Evolutionary conservation across 1,284 basidiomycete genomes (phyloP), one percentile per base, ranked within the genome.

Genomic region (Termitomyces sp.): DNA sequence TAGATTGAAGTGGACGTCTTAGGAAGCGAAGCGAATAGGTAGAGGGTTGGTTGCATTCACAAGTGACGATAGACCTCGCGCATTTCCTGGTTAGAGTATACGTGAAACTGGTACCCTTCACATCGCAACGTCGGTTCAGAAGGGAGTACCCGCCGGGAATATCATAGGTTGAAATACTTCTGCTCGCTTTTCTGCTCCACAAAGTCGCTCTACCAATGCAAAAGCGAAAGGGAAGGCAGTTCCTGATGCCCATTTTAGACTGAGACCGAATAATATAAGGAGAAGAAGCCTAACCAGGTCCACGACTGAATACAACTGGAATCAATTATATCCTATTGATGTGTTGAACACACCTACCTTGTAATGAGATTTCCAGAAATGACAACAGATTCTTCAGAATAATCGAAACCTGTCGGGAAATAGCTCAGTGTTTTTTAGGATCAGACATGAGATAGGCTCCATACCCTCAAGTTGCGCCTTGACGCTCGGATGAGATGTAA

Each of bases 401-500:
- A 94, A 0, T 83, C 78, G 59, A 88, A 94, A 6, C 74, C 89
- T 91, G 19, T 26, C 10, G 9, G 10, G 11, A 40, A 6, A 21
- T 40, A 10, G 8, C 28, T 21, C 3, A n/a, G 13, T 16, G 2
- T 6, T 28, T 28, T 9, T 9, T 6, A 28, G 13, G 5, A 37
- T 18, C 11, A 14, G 0, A 28, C 10, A n/a, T 16, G 21, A n/a
- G 8, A 6, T 10, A 11, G 24, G 19, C 10, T 24, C 62, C 74
- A 44, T 53, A 86, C 88, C 71, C 51, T 79, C 78, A 9, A 94
- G 75, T 18, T 84, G 67, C 3, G 68, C 65, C 63, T 83, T 84
- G 46, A 94, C 84, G 45, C 81, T 83, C 0, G 91, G 91, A 65
- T 94, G 91, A 10, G 87, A 91, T 2, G 91, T 94, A 44, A 94